phyloP scores from a whole-genome alignment of 306 rosid genomes.

The Citrullus amarus region DNA sequence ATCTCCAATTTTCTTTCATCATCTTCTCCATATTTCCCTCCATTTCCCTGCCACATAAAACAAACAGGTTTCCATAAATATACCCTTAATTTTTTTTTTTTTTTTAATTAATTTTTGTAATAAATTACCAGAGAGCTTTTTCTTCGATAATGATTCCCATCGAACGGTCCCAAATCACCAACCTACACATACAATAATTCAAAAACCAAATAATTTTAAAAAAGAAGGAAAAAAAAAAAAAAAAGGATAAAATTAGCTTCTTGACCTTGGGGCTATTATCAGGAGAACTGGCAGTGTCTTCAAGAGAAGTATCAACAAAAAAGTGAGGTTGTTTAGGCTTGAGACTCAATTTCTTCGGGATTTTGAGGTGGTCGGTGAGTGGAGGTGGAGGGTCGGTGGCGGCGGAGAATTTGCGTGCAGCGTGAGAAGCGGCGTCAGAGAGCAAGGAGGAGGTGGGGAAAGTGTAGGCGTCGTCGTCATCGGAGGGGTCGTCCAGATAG shows the following conservation, averaged over 20 bases:
- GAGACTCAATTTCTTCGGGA: slow-evolving; percentile 33
- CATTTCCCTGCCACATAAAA: slow-evolving; percentile 31
- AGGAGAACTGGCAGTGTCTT: slow-evolving; percentile 93
- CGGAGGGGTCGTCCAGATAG: slow-evolving; percentile 63
- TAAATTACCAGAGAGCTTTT: slow-evolving; percentile 45
- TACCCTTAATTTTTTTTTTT: no score
- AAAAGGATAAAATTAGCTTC: neutral
- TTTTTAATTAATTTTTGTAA: neutral
- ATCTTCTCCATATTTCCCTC: slow-evolving; percentile 6
- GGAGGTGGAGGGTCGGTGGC: neutral
- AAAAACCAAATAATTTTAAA: neutral
- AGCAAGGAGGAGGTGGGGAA: slow-evolving; percentile 49
- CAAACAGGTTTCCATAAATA: neutral
- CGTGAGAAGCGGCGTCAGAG: slow-evolving; percentile 85
- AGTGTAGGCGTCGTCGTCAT: slow-evolving; percentile 14
- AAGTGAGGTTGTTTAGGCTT: slow-evolving; percentile 41
- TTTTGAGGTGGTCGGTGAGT: neutral
- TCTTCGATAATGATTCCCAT: slow-evolving; percentile 24
- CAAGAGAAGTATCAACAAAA: slow-evolving; percentile 54
- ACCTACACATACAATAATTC: slow-evolving; percentile 23
- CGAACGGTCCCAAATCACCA: slow-evolving; percentile 24
- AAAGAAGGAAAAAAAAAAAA: neutral
- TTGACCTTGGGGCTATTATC: slow-evolving; percentile 84
- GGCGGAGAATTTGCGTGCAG: slow-evolving; percentile 41
- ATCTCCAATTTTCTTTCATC: slow-evolving; percentile 10